Evolutionary conservation across 2,329 filamentous ascomycete species (phyloP), one percentile per base, ranked within the genome.

Genomic region (Talaromyces sp.): DNA sequence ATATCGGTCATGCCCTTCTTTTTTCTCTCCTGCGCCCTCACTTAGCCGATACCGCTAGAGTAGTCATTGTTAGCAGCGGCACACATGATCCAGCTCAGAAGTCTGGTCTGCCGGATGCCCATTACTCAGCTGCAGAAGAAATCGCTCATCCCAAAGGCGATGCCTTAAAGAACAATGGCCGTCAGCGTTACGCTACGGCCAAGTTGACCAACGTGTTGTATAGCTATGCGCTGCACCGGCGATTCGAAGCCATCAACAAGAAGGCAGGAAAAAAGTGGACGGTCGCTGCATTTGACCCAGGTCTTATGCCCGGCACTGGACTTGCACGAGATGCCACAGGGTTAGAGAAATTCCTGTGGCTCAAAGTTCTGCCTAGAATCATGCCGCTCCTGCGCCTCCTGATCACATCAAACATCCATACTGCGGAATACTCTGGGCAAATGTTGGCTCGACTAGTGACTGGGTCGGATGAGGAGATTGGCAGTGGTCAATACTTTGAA

Each of bases 201-300:
- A 85, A 85, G 73, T 73, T 84, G 2, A 74, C 72, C 27, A 85
- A 85, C 70, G 67, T 84, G 0, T 65, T 84, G 19, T 85, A 81
- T 78, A 74, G 74, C 16, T 83, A 83, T 65, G 81, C 80, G 0
- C 71, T 85, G 13, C 68, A 78, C 14, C 70, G 75, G 3, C 77
- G 75, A 1, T 70, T 83, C 2, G 43, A 68, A 8, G 33, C 22
- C 10, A 64, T 43, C 50, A 60, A 59, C 13, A n/a, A 59, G 9
- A 65, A 72, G 24, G 37, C 64, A 31, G 67, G 67, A 11, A 75
- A 68, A 65, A 70, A 71, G 22, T 74, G 80, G 70, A 80, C 79
- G 0, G 79, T 82, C 1, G 76, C 67, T 4, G 76, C 79, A 0
- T 77, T 83, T 45, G 78, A 83, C 68, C 83, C 82, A 1, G 82